Base-by-base conservation (phyloP, 2,329 filamentous ascomycete species). In the Periconia sp. region DNA sequence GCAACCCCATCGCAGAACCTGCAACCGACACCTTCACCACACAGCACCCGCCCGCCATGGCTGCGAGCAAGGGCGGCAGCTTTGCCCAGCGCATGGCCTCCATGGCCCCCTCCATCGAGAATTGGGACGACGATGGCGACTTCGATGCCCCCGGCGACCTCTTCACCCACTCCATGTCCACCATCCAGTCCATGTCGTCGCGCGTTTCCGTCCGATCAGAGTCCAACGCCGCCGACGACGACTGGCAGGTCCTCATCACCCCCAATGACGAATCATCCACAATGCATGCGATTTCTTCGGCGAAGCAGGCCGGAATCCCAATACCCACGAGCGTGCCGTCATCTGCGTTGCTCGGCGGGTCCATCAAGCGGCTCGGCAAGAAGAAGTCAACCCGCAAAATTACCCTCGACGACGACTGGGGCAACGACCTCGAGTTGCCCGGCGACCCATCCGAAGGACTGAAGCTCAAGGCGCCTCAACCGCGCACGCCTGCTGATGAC, bases 271-370 rank as follows among this genome's bases (percentile, higher is more conserved):
- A 95, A 60, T 81, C 83, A 51, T 89, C 89, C 1, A 95, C 88
- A 8, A 75, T 86, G 57, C 88, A 95, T 65, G 92, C 94, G 47
- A 92, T 99, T 59, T 83, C 88, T 17, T 88, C 90, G 5, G 92
- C 92, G 23, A 88, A 90, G 62, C 86, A 85, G 66, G 92, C 91
- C 18, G 94, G 94, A 56, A 96, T 99, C 52, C 92, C 94, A 5
- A 83, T 97, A 42, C 94, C 94, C 19, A 78, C 83, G 37, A 92
- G 92, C 65, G 84, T 97, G 22, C 91, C 92, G 1, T 84, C 88
- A 21, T 96, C 92, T 15, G 94, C 94, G 21, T 77, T 99, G 29
- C 82, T 94, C 67, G 92, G 92, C 39, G 94, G 94, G 38, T 92
- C 91, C 8, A 97, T 97, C 65, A 95, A 95, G 74, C 81, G 92